phyloP scores from a whole-genome alignment of 176 grass and related monocot species.

The Bromus sterilis region DNA sequence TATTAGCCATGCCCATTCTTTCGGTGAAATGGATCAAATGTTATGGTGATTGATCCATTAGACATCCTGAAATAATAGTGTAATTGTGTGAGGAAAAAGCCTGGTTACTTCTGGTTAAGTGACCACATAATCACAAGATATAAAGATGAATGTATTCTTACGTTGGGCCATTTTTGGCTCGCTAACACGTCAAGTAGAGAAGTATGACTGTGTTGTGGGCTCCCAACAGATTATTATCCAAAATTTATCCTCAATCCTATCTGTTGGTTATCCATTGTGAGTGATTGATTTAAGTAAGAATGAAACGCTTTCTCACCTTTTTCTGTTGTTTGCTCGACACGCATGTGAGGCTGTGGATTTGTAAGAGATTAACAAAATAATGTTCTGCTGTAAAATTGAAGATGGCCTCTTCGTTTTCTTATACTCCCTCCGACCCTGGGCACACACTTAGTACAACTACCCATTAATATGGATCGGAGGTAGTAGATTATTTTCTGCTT shows the following conservation, averaged over 20 bases:
- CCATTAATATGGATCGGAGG: too few species aligned
- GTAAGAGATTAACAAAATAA: background rate
- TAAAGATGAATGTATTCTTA: background rate
- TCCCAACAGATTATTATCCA: background rate
- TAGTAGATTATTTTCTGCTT: too few species aligned
- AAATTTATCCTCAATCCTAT: background rate
- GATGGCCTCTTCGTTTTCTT: background rate
- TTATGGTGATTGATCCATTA: conserved; percentile 17
- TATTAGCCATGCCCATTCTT: conserved; percentile 16
- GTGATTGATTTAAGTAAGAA: background rate
- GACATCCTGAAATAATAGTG: conserved; percentile 21
- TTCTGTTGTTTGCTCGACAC: background rate
- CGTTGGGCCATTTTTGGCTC: background rate
- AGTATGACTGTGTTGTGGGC: background rate
- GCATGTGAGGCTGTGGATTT: background rate
- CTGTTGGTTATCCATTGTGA: background rate
- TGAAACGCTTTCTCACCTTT: background rate
- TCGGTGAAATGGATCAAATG: conserved; percentile 26
- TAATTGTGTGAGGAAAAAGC: background rate
- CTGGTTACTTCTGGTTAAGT: background rate
- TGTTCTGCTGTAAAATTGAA: background rate
- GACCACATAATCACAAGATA: background rate
- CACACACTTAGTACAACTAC: too few species aligned
- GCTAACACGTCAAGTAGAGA: background rate
- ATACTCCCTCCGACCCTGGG: too few species aligned